A percentile compares a stretch with the other conserved stretches of the same genome.
phyloP scores from a whole-genome alignment of 495 filamentous ascomycete genomes.

The Geoglossum glabrum region DNA sequence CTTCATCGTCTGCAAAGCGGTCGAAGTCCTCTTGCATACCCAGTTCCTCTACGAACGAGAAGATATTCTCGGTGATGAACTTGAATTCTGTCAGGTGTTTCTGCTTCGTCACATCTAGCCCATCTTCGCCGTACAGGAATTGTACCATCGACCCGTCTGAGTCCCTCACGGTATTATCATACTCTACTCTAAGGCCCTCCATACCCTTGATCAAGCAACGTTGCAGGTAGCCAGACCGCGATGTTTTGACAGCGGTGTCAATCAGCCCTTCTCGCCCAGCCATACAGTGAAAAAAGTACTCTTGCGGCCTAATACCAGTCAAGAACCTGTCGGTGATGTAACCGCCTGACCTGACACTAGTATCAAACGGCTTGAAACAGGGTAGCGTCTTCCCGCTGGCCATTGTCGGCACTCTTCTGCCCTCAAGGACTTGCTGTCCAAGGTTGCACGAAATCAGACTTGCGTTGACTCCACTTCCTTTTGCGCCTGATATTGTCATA shows the following conservation, averaged over 20 bases:
- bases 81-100: conserved; percentile 80
- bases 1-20: conserved; percentile 25
- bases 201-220: conserved; percentile 98
- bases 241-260: conserved; percentile 98
- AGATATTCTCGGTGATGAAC: conserved; percentile 66
- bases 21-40: conserved; percentile 29
- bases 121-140: conserved; percentile 94
- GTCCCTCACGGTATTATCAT: conserved; percentile 86
- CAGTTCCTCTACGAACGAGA: conserved; percentile 33
- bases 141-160: conserved; percentile 84
- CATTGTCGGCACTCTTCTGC: conserved; percentile 88
- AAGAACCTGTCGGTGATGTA: conserved; percentile 94
- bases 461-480: conserved; percentile 82
- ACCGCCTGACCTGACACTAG: conserved; percentile 73
- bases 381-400: conserved; percentile 92
- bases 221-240: conserved; percentile 88
- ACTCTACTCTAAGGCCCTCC: conserved; percentile 82
- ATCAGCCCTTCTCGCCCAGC: conserved; percentile 96
- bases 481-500: conserved; percentile 94
- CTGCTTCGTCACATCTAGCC: conserved; percentile 81
- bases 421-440: conserved; percentile 92
- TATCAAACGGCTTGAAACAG: conserved; percentile 83
- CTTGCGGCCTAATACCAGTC: conserved; percentile 91
- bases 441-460: conserved; percentile 95
- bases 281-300: conserved; percentile 99